Base-by-base conservation (phyloP, 1,284 basidiomycete genomes). In the Cystobasidium sp. region DNA sequence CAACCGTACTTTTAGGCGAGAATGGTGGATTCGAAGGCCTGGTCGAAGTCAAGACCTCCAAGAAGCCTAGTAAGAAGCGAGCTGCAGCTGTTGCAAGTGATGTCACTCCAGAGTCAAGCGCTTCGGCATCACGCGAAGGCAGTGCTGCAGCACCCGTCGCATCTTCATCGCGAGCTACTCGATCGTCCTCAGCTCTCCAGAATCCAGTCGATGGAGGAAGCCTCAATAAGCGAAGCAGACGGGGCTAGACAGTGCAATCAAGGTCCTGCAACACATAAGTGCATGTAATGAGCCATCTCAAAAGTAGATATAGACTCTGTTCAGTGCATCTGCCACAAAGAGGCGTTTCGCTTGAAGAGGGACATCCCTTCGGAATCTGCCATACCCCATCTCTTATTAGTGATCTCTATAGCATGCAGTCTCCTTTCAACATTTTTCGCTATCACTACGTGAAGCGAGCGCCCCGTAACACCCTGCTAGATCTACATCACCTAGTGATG, bases 1-100 rank as follows among this genome's bases (percentile, higher is more conserved):
- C 88, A 0, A 86, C 97, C 18, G 81, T 85, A 10, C 78, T 84
- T 59, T 82, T 98, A 64, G 91, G 92, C 0, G 85, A 88, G 64
- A 86, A 85, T 41, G 95, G 94, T 0, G 85, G 85, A 0, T 87
- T 84, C 81, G 81, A 83, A 5, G 74, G 76, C 6, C 52, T 76
- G 2, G 71, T 58, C 8, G 58, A 69, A 41, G 64, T 68, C n/a
- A 56, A 68, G 44, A 68, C 49, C 14, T 20, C 53, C 20, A 68
- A 59, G 37, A 68, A 68, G 43, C 41, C 52, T 16, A 20, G 37
- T n/a, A 68, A 58, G 10, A 68, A 68, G n/a, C 41, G 51, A 66
- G 37, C 41, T 44, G 66, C 66, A 47, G 53, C 66, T 20, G n/a
- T 22, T 41, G 44, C 41, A 56, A 20, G 47, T 18, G 43, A 43